phyloP scores from a whole-genome alignment of 202 grass and related monocot species.

The Setaria italica region DNA sequence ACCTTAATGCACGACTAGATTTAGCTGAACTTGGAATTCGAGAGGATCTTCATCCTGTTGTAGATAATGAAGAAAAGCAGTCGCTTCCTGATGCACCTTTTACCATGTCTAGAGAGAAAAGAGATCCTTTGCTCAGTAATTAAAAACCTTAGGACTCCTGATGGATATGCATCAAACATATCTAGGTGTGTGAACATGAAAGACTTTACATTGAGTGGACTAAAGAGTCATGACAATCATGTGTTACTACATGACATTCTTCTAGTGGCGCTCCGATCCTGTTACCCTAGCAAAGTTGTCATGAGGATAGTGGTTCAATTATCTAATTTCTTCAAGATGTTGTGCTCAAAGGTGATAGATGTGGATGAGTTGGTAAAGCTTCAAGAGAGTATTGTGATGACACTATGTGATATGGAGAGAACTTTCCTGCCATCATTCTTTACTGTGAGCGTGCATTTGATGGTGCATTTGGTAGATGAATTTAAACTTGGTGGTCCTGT shows the following conservation, averaged over 20 bases:
- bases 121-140: constrained; percentile 35
- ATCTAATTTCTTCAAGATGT: constrained; percentile 39
- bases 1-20: constrained; percentile 14
- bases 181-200: constrained; percentile 38
- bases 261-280: not conserved
- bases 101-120: constrained; percentile 23
- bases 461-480: constrained; percentile 42
- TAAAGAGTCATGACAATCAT: constrained; percentile 9
- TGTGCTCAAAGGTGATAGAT: constrained; percentile 36
- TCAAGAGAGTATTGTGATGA: constrained; percentile 41
- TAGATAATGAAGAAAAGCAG: not conserved
- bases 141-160: not conserved
- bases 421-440: constrained; percentile 13
- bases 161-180: not conserved
- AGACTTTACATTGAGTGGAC: constrained; percentile 3
- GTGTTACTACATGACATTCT: constrained; percentile 31
- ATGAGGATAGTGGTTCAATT: constrained; percentile 18
- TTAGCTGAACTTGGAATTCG: constrained; percentile 28
- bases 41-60: constrained; percentile 11
- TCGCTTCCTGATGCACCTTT: not conserved
- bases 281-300: constrained; percentile 11
- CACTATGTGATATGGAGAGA: constrained; percentile 46
- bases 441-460: not conserved
- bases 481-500: not conserved
- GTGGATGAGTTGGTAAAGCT: not conserved